Percentiles rank a stretch among this genome's conserved stretches.
These are phyloP conservation scores for Gossypium gossypioides DNA, from an alignment of 441 rosid genomes.

Conservation along the genomic window DNA sequence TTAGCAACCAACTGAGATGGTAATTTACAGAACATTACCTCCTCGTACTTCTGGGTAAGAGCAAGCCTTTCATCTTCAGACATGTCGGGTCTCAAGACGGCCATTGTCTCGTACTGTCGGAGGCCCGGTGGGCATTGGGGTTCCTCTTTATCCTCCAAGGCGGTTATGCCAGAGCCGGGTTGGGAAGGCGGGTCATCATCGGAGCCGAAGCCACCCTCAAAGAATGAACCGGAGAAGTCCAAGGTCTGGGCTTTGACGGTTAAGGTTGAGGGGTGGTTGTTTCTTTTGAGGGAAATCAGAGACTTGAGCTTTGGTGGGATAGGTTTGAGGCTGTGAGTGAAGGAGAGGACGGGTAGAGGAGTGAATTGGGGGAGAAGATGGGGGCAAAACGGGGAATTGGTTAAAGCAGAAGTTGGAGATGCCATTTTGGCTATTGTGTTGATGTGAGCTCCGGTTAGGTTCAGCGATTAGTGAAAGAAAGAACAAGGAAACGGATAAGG, in stretches of 20 bases:
- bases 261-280: background rate
- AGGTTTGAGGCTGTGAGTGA: conserved; percentile 32
- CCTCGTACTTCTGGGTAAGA: conserved; percentile 14
- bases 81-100: conserved; percentile 67
- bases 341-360: conserved; percentile 30
- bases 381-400: conserved; percentile 29
- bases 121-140: conserved; percentile 84
- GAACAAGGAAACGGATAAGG: conserved; percentile 3
- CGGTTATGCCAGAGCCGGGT: conserved; percentile 38
- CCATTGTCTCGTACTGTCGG: conserved; percentile 70
- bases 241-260: conserved; percentile 50
- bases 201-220: conserved; percentile 61
- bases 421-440: conserved; percentile 2
- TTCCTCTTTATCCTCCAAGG: conserved; percentile 63
- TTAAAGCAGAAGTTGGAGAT: background rate
- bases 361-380: conserved; percentile 23
- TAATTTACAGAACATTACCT: conserved; percentile 32
- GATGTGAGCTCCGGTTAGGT: background rate
- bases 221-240: conserved; percentile 66
- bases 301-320: conserved; percentile 23
- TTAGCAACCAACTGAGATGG: background rate
- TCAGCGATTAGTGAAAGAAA: background rate
- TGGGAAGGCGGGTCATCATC: conserved; percentile 53
- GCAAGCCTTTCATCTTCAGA: conserved; percentile 77
- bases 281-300: conserved; percentile 15